Evolutionary conservation across 257 asterid genomes (phyloP).

Genomic region (Henckelia pumila): DNA sequence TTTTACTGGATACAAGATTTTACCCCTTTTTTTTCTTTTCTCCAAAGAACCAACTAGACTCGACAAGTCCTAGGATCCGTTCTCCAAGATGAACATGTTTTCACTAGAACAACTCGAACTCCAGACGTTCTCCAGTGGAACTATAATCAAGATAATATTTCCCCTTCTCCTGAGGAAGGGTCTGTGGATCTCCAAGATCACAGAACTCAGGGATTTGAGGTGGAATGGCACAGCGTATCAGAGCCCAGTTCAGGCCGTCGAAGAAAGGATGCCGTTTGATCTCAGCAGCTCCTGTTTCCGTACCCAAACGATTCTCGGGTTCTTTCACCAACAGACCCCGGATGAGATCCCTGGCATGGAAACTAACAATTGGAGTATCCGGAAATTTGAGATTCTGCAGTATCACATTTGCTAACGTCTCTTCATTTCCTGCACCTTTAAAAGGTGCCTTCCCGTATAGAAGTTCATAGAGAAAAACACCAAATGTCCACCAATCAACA

Average conservation of each 20-base stretch:
- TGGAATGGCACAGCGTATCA: conserved; percentile 80
- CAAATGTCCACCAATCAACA: conserved; percentile 98
- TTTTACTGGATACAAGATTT: background rate
- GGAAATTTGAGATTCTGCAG: conserved; percentile 72
- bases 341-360: conserved; percentile 79
- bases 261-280: conserved; percentile 87
- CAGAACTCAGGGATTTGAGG: conserved; percentile 64
- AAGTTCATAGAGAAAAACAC: conserved; percentile 83
- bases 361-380: conserved; percentile 70
- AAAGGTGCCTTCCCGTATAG: conserved; percentile 87
- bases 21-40: background rate
- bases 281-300: conserved; percentile 86
- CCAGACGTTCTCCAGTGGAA: background rate
- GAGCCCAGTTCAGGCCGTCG: too few species aligned
- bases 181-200: conserved; percentile 32
- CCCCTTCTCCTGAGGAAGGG: conserved; percentile 27
- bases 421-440: conserved; percentile 74
- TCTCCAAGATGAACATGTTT: background rate
- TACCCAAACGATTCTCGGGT: conserved; percentile 72
- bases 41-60: background rate
- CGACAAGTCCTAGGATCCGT: background rate
- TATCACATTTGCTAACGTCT: conserved; percentile 75
- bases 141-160: conserved; percentile 36
- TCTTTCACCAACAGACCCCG: conserved; percentile 73
- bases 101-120: background rate